phyloP scores from a whole-genome alignment of 192 early-diverging fungal species.

The Entomortierella parvispora region DNA sequence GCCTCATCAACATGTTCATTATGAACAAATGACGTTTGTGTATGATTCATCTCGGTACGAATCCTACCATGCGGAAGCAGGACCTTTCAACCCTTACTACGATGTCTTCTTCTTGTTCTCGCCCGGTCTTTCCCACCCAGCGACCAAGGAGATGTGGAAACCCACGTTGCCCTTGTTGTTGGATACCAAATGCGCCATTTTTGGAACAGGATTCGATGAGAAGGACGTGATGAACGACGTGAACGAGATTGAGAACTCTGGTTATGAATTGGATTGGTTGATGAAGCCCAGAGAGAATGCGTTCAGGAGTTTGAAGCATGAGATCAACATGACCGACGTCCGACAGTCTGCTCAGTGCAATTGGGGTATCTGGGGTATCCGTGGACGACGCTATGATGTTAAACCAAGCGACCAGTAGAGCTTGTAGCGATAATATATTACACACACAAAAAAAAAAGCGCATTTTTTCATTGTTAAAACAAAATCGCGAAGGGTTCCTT shows the following conservation, averaged over 20 bases:
- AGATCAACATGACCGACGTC: conserved; percentile 77
- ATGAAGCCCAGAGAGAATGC: conserved; percentile 72
- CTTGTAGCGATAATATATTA: background rate
- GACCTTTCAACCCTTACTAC: conserved; percentile 81
- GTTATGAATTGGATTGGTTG: conserved; percentile 76
- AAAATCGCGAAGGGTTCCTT: too few species aligned
- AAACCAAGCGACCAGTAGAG: conserved; percentile 37
- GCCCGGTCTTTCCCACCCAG: conserved; percentile 74
- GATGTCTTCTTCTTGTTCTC: conserved; percentile 85
- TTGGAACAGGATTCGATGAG: conserved; percentile 81
- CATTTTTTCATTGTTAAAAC: background rate
- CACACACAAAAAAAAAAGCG: background rate
- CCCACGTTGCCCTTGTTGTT: conserved; percentile 72
- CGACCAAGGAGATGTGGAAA: conserved; percentile 70
- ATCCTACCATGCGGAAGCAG: conserved; percentile 62
- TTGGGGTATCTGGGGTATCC: conserved; percentile 84
- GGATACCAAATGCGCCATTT: conserved; percentile 82
- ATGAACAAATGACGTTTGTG: conserved; percentile 73
- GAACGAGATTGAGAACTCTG: conserved; percentile 39
- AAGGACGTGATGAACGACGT: conserved; percentile 72
- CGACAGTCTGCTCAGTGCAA: conserved; percentile 77
- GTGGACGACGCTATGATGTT: conserved; percentile 85
- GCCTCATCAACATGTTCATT: conserved; percentile 44
- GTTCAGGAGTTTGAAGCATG: conserved; percentile 77
- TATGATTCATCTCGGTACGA: conserved; percentile 76